Evolutionary conservation across 768 basidiomycete genomes (phyloP).

Genomic region (Tulasnella sp.): DNA sequence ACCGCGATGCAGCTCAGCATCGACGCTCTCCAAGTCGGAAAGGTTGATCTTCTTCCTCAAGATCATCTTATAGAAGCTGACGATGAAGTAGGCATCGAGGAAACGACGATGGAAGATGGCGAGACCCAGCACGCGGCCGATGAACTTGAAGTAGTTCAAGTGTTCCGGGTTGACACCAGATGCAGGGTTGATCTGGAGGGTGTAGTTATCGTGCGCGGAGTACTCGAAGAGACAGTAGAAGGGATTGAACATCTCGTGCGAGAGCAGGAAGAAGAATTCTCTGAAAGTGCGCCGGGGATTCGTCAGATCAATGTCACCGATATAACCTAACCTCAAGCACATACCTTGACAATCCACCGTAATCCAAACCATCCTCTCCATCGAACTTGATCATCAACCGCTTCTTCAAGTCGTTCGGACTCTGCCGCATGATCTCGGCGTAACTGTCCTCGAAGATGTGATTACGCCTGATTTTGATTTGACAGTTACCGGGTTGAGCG

Average conservation of each 20-base stretch:
- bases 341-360: constrained; percentile 92
- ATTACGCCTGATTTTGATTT: constrained; percentile 95
- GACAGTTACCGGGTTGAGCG: constrained; percentile 96
- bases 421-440: constrained; percentile 99
- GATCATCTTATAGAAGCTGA: constrained; percentile 99
- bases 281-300: constrained; percentile 31
- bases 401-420: constrained; percentile 97
- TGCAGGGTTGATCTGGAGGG: constrained; percentile 97
- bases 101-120: constrained; percentile 99
- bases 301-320: not conserved
- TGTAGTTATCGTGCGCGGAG: constrained; percentile 99
- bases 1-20: constrained; percentile 87
- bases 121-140: constrained; percentile 86
- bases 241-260: constrained; percentile 99
- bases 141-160: constrained; percentile 99
- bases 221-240: constrained; percentile 99
- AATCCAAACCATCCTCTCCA: constrained; percentile 97
- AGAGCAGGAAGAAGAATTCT: constrained; percentile 99
- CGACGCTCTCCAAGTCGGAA: constrained; percentile 90
- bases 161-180: constrained; percentile 98
- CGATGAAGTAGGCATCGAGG: constrained; percentile 98
- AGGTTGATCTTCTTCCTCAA: constrained; percentile 94
- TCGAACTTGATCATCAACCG: constrained; percentile 99
- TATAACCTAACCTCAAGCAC: constrained; percentile 21
- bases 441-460: constrained; percentile 99